Percentiles rank a stretch among this genome's conserved stretches.
Evolutionary conservation across 768 basidiomycete genomes (phyloP).

Genomic region (Podaxis pistillaris): DNA sequence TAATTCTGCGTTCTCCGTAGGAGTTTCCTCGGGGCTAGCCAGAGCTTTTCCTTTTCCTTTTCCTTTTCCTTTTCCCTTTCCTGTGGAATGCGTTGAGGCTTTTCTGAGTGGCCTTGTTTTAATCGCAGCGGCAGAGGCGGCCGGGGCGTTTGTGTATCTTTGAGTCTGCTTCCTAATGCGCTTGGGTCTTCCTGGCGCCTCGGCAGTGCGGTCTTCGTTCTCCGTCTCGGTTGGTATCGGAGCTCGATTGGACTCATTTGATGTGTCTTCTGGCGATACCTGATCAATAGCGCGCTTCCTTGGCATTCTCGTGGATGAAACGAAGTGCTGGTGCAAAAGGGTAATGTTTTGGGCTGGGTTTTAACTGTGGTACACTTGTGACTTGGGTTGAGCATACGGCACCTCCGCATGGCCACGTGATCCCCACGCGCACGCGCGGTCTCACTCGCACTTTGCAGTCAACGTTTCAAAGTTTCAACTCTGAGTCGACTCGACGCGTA

Average conservation of each 20-base stretch:
- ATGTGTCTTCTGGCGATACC: neutral
- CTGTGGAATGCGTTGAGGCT: neutral
- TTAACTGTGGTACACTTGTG: neutral
- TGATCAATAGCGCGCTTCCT: neutral
- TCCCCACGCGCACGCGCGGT: too few species aligned
- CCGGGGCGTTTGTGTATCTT: neutral
- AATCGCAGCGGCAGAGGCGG: neutral
- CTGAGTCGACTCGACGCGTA: too few species aligned
- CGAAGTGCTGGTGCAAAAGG: neutral
- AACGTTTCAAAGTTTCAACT: too few species aligned
- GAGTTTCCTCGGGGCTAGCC: neutral
- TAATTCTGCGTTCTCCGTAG: neutral
- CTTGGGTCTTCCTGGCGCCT: neutral
- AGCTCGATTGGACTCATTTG: neutral
- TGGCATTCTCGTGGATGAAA: neutral
- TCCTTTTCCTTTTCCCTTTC: neutral
- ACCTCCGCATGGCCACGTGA: too few species aligned
- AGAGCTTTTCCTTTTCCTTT: constrained; percentile 4
- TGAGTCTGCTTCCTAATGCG: constrained; percentile 6
- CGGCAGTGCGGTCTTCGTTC: neutral
- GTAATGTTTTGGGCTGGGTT: neutral
- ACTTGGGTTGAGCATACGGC: neutral
- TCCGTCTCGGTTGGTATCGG: neutral
- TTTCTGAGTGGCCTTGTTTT: neutral
- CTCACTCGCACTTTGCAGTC: too few species aligned